Conservation (phyloP, 495 filamentous ascomycete species). For the Daldinia caldariorum region DNA sequence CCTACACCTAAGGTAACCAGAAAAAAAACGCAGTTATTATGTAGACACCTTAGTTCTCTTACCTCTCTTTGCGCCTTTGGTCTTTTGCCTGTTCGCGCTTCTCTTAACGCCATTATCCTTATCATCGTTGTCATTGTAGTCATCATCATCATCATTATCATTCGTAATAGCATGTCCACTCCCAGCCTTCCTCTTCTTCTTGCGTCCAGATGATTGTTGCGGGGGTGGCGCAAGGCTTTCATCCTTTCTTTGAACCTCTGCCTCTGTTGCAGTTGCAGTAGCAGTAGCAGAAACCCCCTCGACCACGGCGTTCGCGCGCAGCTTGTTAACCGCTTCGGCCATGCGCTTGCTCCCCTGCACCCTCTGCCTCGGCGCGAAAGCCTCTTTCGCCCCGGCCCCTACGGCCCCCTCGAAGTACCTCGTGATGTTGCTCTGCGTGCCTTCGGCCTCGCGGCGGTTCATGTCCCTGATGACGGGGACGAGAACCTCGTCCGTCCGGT, state of each 20-base stretch:
- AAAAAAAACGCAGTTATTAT: neutral
- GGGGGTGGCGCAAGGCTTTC: constrained; percentile 10
- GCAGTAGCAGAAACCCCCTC: constrained; percentile 17
- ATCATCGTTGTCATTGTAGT: constrained; percentile 37
- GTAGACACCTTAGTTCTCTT: constrained; percentile 50
- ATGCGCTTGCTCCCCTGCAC: constrained; percentile 79
- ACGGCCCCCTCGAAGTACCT: constrained; percentile 71
- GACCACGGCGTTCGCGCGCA: constrained; percentile 57
- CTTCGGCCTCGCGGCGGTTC: constrained; percentile 85
- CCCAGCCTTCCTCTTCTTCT: constrained; percentile 42
- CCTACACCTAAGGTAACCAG: neutral
- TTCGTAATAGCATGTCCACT: constrained; percentile 25
- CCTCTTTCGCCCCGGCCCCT: constrained; percentile 60
- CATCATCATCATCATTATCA: constrained; percentile 46
- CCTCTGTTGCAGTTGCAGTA: no score
- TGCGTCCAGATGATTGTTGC: constrained; percentile 20
- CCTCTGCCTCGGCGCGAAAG: constrained; percentile 80
- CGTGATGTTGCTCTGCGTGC: constrained; percentile 97
- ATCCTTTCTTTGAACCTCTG: constrained; percentile 35
- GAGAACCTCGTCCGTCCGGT: constrained; percentile 91
- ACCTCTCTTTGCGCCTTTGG: constrained; percentile 43
- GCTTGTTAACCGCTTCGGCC: constrained; percentile 78
- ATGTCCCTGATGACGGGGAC: constrained; percentile 95
- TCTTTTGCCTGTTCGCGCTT: constrained; percentile 30
- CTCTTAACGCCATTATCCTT: constrained; percentile 42